Evolutionary conservation across 2,329 filamentous ascomycete species (phyloP).

Genomic region (Talaromyces albobiverticillius): DNA sequence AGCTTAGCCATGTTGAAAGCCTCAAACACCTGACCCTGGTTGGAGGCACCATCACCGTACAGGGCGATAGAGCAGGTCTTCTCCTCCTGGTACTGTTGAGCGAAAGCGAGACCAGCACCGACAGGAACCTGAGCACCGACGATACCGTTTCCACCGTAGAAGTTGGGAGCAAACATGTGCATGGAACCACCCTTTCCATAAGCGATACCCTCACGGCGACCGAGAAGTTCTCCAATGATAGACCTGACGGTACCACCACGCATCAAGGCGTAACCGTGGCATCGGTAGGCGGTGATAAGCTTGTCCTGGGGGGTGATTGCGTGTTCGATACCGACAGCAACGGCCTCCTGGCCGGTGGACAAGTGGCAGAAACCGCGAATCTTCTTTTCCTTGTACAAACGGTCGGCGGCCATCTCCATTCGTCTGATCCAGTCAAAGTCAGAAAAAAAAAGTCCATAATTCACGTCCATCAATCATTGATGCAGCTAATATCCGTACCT

Average conservation of each 20-base stretch:
- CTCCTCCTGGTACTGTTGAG: conserved; percentile 87
- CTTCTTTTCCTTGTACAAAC: conserved; percentile 99
- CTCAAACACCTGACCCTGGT: conserved; percentile 99
- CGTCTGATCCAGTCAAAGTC: conserved; percentile 59
- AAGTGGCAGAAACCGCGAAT: conserved; percentile 99
- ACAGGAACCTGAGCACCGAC: conserved; percentile 98
- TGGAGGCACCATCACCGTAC: conserved; percentile 97
- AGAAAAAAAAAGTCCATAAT: neutral
- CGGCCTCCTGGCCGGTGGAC: conserved; percentile 96
- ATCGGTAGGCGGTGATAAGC: conserved; percentile 96
- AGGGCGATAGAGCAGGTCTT: conserved; percentile 84
- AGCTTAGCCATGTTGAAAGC: conserved; percentile 99
- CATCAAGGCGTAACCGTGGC: conserved; percentile 98
- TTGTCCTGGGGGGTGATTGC: conserved; percentile 89
- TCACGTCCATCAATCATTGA: neutral
- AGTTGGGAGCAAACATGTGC: conserved; percentile 99
- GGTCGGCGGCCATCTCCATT: conserved; percentile 99
- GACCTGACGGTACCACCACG: conserved; percentile 84
- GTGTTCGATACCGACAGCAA: conserved; percentile 94
- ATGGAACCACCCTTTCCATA: conserved; percentile 99
- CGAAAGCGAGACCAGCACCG: conserved; percentile 92
- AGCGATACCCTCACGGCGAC: conserved; percentile 91
- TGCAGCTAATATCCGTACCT: conserved; percentile 60
- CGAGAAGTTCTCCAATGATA: conserved; percentile 94
- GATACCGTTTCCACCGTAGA: conserved; percentile 99